These are phyloP conservation scores for Symbiodinium natans DNA, from an alignment of 73 alveolate species.

Conservation along the genomic window DNA sequence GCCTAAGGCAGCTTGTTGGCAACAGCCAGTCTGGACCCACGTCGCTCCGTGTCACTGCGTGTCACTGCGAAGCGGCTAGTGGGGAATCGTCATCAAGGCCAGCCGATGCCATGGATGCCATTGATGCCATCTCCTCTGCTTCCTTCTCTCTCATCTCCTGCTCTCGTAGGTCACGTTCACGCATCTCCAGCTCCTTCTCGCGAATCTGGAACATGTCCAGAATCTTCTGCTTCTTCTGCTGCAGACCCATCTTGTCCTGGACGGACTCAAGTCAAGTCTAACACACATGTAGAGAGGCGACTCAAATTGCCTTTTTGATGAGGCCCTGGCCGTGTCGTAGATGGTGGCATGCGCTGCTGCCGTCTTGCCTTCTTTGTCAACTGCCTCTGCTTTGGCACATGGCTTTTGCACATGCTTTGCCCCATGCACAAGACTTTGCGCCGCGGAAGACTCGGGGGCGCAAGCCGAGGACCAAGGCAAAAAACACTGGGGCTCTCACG, in stretches of 20 bases:
- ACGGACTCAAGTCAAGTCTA: neutral
- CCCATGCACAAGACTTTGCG: neutral
- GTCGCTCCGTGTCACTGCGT: neutral
- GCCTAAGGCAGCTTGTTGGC: slow-evolving; percentile 6
- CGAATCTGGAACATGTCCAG: slow-evolving; percentile 84
- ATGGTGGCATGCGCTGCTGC: slow-evolving; percentile 81
- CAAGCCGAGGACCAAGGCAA: neutral
- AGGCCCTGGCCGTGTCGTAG: slow-evolving; percentile 43
- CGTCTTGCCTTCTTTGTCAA: slow-evolving; percentile 80
- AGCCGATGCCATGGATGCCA: slow-evolving; percentile 13
- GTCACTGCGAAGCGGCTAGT: neutral
- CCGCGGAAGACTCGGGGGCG: neutral
- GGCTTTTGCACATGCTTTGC: neutral
- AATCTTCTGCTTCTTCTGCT: slow-evolving; percentile 91
- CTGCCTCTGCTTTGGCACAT: too few species aligned
- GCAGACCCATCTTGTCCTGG: slow-evolving; percentile 87
- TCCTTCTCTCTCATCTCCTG: slow-evolving; percentile 39
- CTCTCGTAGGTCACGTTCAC: neutral
- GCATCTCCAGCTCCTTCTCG: slow-evolving; percentile 36
- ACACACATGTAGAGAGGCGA: neutral
- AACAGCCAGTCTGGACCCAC: neutral
- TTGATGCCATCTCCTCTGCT: slow-evolving; percentile 27
- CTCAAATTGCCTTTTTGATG: neutral
- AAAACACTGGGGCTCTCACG: neutral
- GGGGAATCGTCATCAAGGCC: slow-evolving; percentile 5